Evolutionary conservation across 192 early-diverging fungal species (phyloP), one percentile per base, ranked within the genome.

Genomic region (Dissophora globulifera): DNA sequence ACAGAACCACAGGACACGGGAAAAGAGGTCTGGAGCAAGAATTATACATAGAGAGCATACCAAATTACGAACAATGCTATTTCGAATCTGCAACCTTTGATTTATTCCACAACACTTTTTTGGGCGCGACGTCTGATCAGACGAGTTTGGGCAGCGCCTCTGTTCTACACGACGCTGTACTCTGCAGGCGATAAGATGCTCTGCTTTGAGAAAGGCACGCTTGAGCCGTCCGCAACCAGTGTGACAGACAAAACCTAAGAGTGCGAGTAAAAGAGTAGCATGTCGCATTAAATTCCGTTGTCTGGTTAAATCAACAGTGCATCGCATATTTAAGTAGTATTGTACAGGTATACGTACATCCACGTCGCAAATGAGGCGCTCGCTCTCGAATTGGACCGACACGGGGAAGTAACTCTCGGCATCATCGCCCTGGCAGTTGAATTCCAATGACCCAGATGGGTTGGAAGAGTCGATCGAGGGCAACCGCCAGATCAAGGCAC

Each of bases 391-490:
- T 23, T 88, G 83, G 12, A 94, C 92, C 22, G 81, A 59, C 20
- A 96, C 94, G 8, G 96, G 96, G 91, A 93, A 98, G 82, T 95
- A 94, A 6, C 72, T 87, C 33, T 86, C 87, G 20, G 88, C 85
- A 62, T 98, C 91, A 43, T 93, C 90, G 32, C 88, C 89, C 8
- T 83, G 69, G 27, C 93, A 88, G 49, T 75, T 91, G 74, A 97
- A 98, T 56, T 97, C 96, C 30, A 98, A 76, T 16, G 90, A 87
- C 41, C 97, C 95, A 22, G 85, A 86, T 22, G 82, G 78, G 80
- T 94, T 94, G 65, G 83, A 84, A 15, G 81, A 58, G 62, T 96
- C 92, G 59, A 99, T 93, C 22, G 87, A 81, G 35, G 92, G 86
- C 9, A 95, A 56, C 72, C 93, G 90, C 97, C 96, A 99, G 40